phyloP scores from a whole-genome alignment of 2,329 filamentous ascomycete species.

The Pseudogymnoascus sp. region DNA sequence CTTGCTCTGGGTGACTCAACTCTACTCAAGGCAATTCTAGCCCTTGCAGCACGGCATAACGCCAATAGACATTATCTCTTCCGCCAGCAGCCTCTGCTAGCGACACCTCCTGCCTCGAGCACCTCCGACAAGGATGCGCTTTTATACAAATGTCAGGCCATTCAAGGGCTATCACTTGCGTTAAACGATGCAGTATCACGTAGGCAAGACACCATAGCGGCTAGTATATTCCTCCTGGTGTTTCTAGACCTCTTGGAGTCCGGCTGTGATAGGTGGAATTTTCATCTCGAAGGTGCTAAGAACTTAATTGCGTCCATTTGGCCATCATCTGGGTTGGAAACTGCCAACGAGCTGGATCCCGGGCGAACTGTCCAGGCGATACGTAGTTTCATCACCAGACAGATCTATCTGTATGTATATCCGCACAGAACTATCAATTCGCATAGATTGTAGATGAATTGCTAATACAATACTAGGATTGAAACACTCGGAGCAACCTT shows the following conservation, averaged over 20 bases:
- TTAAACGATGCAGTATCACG: constrained; percentile 18
- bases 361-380: constrained; percentile 9
- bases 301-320: constrained; percentile 11
- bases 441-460: neutral
- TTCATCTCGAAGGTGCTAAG: constrained; percentile 13
- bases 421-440: constrained; percentile 30
- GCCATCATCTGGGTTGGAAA: neutral
- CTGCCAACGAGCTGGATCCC: neutral
- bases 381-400: constrained; percentile 17
- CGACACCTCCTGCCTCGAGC: neutral
- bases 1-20: constrained; percentile 27
- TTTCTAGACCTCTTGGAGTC: constrained; percentile 16
- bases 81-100: constrained; percentile 18
- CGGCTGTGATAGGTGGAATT: constrained; percentile 18
- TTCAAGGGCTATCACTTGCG: constrained; percentile 27
- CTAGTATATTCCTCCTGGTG: constrained; percentile 30
- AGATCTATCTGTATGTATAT: constrained; percentile 34
- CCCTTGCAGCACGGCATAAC: constrained; percentile 32
- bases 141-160: constrained; percentile 31
- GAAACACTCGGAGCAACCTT: constrained; percentile 32
- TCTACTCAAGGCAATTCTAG: constrained; percentile 30
- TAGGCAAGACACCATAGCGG: constrained; percentile 28
- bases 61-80: constrained; percentile 28
- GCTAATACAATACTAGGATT: constrained; percentile 23
- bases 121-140: constrained; percentile 30